phyloP scores from a whole-genome alignment of 2,329 filamentous ascomycete species.

The Nemania sp. region DNA sequence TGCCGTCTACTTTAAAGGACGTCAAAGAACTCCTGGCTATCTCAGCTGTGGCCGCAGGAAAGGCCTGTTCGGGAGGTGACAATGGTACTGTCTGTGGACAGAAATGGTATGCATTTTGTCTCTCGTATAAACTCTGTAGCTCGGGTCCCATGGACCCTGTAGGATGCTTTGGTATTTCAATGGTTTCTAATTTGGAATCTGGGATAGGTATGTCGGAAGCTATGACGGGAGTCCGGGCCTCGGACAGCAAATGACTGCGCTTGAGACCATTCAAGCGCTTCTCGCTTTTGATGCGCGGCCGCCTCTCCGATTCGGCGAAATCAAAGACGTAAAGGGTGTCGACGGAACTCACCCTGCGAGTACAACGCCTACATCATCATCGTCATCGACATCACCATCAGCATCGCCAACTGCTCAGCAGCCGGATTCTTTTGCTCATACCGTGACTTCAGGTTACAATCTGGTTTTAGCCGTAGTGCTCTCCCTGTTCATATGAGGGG shows the following conservation, averaged over 20 bases:
- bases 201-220: constrained; percentile 47
- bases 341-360: background rate
- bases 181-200: background rate
- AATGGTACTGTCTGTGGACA: constrained; percentile 60
- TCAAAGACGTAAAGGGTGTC: constrained; percentile 46
- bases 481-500: background rate
- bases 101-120: constrained; percentile 53
- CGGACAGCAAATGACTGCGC: constrained; percentile 66
- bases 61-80: constrained; percentile 59
- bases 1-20: constrained; percentile 54
- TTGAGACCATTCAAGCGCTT: constrained; percentile 65
- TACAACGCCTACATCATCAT: constrained; percentile 9
- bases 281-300: constrained; percentile 48
- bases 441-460: background rate
- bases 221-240: constrained; percentile 60
- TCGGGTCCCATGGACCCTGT: background rate
- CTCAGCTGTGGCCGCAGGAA: constrained; percentile 59
- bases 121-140: background rate
- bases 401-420: constrained; percentile 1
- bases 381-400: constrained; percentile 9
- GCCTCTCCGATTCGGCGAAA: constrained; percentile 53
- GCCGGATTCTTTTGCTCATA: constrained; percentile 1
- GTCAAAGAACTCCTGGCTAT: constrained; percentile 54
- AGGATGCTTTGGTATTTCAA: background rate
- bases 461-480: background rate